These are phyloP conservation scores for Hirschioporus abietinus DNA, from an alignment of 768 basidiomycete genomes.

Conservation along the genomic window DNA sequence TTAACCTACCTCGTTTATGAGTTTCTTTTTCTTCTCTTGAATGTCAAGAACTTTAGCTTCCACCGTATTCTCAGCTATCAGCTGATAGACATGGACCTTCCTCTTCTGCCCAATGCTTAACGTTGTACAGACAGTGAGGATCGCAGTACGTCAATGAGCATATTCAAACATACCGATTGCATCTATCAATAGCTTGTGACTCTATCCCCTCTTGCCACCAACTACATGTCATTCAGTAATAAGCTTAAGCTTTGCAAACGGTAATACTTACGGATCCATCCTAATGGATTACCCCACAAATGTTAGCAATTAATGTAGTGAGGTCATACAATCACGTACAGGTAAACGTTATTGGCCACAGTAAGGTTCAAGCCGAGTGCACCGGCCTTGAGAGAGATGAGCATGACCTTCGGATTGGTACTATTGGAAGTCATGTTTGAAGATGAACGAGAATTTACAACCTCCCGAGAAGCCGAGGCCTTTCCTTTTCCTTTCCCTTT, in stretches of 20 bases:
- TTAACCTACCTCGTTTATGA: constrained; percentile 63
- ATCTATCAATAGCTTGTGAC: constrained; percentile 76
- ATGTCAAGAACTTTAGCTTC: constrained; percentile 86
- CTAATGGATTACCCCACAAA: constrained; percentile 27
- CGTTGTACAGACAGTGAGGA: constrained; percentile 9
- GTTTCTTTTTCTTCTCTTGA: constrained; percentile 75
- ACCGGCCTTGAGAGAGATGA: constrained; percentile 80
- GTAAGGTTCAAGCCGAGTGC: constrained; percentile 86
- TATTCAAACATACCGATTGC: constrained; percentile 50
- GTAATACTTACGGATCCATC: constrained; percentile 74
- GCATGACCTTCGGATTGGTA: constrained; percentile 70
- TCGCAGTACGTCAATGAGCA: not conserved
- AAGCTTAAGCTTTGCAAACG: not conserved
- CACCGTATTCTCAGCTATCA: constrained; percentile 86
- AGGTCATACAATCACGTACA: constrained; percentile 44
- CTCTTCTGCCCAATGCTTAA: constrained; percentile 74
- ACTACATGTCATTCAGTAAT: constrained; percentile 1
- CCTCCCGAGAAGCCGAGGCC: constrained; percentile 4
- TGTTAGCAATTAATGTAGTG: constrained; percentile 1
- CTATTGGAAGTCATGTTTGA: constrained; percentile 22
- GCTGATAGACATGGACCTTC: constrained; percentile 79
- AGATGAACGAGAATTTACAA: constrained; percentile 11
- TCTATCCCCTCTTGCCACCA: constrained; percentile 69
- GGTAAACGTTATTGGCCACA: constrained; percentile 81
- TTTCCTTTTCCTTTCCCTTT: constrained; percentile 29